Evolutionary conservation across 495 filamentous ascomycete genomes (phyloP).

Genomic region (Aspergillus wentii): DNA sequence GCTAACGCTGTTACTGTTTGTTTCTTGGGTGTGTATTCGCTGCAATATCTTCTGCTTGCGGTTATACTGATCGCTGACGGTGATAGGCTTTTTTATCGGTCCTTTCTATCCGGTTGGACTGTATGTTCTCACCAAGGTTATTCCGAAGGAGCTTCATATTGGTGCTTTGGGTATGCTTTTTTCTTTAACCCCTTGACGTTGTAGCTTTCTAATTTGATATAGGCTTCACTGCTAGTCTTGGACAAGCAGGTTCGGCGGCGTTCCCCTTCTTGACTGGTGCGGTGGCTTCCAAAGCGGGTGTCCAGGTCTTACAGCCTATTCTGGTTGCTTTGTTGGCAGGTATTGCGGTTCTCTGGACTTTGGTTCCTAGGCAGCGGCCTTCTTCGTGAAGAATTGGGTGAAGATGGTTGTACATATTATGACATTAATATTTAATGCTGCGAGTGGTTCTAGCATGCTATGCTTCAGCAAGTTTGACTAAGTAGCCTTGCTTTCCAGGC

Average conservation of each 20-base stretch:
- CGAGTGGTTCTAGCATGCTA: too few species aligned
- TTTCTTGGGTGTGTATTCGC: constrained; percentile 50
- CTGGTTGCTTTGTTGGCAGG: constrained; percentile 40
- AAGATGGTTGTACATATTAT: too few species aligned
- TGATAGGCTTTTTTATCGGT: constrained; percentile 23
- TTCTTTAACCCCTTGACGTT: neutral
- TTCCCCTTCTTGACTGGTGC: constrained; percentile 49
- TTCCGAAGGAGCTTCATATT: constrained; percentile 35
- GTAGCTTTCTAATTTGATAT: neutral
- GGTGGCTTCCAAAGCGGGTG: constrained; percentile 39
- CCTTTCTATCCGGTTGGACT: constrained; percentile 37
- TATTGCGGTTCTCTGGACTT: constrained; percentile 37
- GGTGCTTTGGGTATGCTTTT: constrained; percentile 20
- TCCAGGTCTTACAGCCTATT: constrained; percentile 46
- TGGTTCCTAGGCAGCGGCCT: too few species aligned
- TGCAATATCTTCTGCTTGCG: too few species aligned
- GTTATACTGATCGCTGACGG: too few species aligned
- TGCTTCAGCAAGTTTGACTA: too few species aligned
- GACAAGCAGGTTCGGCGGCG: constrained; percentile 43
- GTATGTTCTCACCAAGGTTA: constrained; percentile 23
- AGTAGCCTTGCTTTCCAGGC: too few species aligned
- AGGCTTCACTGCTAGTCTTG: constrained; percentile 44
- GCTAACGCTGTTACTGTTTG: constrained; percentile 58
- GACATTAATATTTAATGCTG: neutral
- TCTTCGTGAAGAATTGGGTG: too few species aligned